These are phyloP conservation scores for Starmerella scarabaei DNA, from an alignment of 805 yeast species.

Conservation along the genomic window DNA sequence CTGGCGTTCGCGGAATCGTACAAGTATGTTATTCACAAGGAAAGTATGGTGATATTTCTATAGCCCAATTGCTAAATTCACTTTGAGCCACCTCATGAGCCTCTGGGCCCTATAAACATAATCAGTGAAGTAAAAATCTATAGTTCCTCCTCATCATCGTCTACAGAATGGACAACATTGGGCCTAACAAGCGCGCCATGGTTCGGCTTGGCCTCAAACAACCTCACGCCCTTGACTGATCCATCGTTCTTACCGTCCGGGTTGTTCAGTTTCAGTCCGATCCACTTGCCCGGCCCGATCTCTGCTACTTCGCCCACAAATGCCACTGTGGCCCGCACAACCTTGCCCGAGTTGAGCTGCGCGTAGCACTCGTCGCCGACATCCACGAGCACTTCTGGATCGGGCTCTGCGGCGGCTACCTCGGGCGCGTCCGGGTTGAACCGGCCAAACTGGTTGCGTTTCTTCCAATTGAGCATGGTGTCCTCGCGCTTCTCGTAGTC, in stretches of 20 bases:
- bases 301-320: slow-evolving; percentile 58
- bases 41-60: too few species aligned
- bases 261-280: slow-evolving; percentile 74
- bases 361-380: slow-evolving; percentile 26
- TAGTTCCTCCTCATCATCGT: slow-evolving; percentile 39
- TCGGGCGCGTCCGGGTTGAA: slow-evolving; percentile 32
- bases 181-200: slow-evolving; percentile 78
- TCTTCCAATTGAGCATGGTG: slow-evolving; percentile 70
- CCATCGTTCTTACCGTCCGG: slow-evolving; percentile 86
- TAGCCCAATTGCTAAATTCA: too few species aligned
- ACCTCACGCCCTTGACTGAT: slow-evolving; percentile 41
- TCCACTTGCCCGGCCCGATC: slow-evolving; percentile 43
- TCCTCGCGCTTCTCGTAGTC: slow-evolving; percentile 48
- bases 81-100: too few species aligned
- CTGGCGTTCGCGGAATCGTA: too few species aligned
- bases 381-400: slow-evolving; percentile 3
- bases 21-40: too few species aligned
- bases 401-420: not conserved
- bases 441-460: slow-evolving; percentile 52
- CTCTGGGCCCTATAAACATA: too few species aligned
- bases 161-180: slow-evolving; percentile 52
- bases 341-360: slow-evolving; percentile 25
- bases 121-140: too few species aligned
- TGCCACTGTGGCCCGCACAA: slow-evolving; percentile 54
- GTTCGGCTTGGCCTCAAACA: slow-evolving; percentile 42